Percentiles rank a stretch among this genome's conserved stretches.
Conservation (phyloP, 2,329 filamentous ascomycete species). For the Ceratocystis cacaofunesta region DNA sequence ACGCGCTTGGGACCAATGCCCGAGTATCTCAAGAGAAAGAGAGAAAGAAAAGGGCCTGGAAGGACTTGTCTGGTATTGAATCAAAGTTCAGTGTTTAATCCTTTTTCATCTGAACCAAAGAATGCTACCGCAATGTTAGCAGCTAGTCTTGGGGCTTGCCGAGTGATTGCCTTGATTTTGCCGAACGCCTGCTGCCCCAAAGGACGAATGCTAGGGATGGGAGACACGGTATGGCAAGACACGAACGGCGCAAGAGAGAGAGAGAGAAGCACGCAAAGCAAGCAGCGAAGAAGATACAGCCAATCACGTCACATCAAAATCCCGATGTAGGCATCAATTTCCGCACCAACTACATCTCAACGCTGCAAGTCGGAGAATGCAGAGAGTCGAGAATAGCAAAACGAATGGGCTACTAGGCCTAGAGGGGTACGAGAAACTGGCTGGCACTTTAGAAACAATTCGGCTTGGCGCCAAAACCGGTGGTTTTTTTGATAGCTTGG, state of each 20-base stretch:
- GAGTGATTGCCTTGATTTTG: background rate
- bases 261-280: background rate
- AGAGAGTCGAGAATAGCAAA: no score
- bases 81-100: background rate
- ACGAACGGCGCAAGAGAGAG: background rate
- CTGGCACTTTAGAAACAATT: conserved; percentile 4
- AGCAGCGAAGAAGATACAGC: background rate
- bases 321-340: no score
- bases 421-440: background rate
- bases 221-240: background rate
- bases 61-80: background rate
- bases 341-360: no score
- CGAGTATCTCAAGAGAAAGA: background rate
- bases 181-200: background rate
- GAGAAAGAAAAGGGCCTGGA: background rate
- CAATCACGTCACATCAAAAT: background rate
- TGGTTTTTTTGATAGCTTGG: conserved; percentile 3
- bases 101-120: background rate
- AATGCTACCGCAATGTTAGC: background rate
- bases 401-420: no score
- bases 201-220: no score
- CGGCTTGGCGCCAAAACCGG: background rate
- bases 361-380: no score
- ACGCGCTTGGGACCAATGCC: background rate
- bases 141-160: background rate